Conservation (phyloP, 2,329 filamentous ascomycete genomes). For the Phoma sp. region DNA sequence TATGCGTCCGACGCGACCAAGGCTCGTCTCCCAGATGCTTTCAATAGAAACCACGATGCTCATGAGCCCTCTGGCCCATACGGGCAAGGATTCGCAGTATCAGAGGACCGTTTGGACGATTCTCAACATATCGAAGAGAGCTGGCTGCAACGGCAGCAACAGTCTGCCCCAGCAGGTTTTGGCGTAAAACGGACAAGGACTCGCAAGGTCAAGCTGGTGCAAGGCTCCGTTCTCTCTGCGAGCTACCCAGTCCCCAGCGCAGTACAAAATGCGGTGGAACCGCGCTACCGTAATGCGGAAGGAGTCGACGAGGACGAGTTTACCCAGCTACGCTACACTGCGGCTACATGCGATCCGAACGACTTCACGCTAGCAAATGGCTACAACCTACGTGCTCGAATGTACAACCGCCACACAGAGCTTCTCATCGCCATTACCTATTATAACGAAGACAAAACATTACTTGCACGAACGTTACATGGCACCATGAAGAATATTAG, state of each 20-base stretch:
- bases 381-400: constrained; percentile 91
- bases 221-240: constrained; percentile 90
- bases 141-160: too few species aligned
- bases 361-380: constrained; percentile 97
- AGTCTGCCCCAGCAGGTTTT: too few species aligned
- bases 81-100: too few species aligned
- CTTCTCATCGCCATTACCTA: constrained; percentile 95
- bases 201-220: constrained; percentile 56
- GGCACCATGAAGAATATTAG: constrained; percentile 98
- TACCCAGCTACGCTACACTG: constrained; percentile 96
- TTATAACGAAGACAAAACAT: constrained; percentile 96
- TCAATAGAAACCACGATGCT: too few species aligned
- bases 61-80: too few species aligned
- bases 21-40: too few species aligned
- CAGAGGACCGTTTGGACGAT: too few species aligned
- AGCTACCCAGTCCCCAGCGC: constrained; percentile 94
- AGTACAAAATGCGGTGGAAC: constrained; percentile 93
- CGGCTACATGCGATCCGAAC: constrained; percentile 93
- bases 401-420: constrained; percentile 98
- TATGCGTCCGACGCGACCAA: too few species aligned
- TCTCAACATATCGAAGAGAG: too few species aligned
- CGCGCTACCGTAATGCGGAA: constrained; percentile 80
- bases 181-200: too few species aligned
- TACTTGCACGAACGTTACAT: constrained; percentile 87
- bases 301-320: constrained; percentile 92